These are phyloP conservation scores for Penicillium nucicola DNA, from an alignment of 495 filamentous ascomycete genomes.

Conservation along the genomic window DNA sequence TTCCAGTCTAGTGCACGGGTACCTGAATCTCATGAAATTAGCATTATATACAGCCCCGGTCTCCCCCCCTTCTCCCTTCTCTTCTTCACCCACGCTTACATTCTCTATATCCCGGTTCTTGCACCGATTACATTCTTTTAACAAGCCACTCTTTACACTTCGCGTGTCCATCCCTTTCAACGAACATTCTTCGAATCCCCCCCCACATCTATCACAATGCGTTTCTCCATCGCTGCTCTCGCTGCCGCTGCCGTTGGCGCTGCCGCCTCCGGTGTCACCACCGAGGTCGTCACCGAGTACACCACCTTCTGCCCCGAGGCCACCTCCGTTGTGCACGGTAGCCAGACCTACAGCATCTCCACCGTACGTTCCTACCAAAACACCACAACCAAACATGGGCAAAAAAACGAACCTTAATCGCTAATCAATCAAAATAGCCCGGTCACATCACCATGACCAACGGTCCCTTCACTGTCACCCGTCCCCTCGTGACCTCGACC, in stretches of 20 bases:
- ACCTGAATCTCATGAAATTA: conserved; percentile 20
- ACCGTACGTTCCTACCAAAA: conserved; percentile 45
- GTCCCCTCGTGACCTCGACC: conserved; percentile 61
- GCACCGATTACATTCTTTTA: conserved; percentile 55
- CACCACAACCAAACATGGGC: conserved; percentile 9
- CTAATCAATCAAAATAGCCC: conserved; percentile 41
- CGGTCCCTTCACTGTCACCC: conserved; percentile 60
- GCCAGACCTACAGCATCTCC: conserved; percentile 76
- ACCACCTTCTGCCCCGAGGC: conserved; percentile 83
- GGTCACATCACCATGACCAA: conserved; percentile 75
- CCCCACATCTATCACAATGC: conserved; percentile 65
- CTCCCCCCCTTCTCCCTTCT: conserved; percentile 8
- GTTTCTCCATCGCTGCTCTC: conserved; percentile 77
- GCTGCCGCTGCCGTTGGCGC: conserved; percentile 60
- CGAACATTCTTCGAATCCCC: conserved; percentile 21
- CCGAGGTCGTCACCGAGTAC: conserved; percentile 74
- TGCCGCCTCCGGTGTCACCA: conserved; percentile 56
- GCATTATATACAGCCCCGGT: conserved; percentile 11
- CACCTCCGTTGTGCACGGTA: conserved; percentile 66
- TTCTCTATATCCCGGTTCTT: conserved; percentile 34
- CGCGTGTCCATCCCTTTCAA: conserved; percentile 13
- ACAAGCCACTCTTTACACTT: conserved; percentile 25
- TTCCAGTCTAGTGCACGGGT: conserved; percentile 17
- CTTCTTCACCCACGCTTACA: conserved; percentile 18
- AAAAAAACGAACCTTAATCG: no score